phyloP scores from a whole-genome alignment of 192 early-diverging fungal species.

The Obelidium mucronatum region DNA sequence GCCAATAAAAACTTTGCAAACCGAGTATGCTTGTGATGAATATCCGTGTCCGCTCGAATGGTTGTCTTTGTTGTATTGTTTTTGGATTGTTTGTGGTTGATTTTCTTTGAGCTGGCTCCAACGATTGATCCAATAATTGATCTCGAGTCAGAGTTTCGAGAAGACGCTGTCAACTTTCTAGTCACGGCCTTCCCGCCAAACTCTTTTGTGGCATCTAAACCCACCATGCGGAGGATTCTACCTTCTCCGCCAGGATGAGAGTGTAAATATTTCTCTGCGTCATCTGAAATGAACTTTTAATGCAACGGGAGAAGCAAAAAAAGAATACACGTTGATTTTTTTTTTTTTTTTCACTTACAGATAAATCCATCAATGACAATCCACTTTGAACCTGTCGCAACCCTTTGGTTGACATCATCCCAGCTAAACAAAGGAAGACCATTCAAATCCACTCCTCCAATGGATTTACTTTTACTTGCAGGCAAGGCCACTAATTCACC shows the following conservation, averaged over 20 bases:
- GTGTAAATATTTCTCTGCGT: conserved; percentile 33
- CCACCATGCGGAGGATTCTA: conserved; percentile 21
- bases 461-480: conserved; percentile 12
- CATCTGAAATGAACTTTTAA: conserved; percentile 24
- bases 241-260: conserved; percentile 41
- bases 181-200: conserved; percentile 25
- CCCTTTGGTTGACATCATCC: conserved; percentile 41
- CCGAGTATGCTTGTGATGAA: no score
- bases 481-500: conserved; percentile 4
- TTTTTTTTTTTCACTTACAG: conserved; percentile 42
- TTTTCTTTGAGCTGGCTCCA: no score
- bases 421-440: conserved; percentile 44
- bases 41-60: no score
- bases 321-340: background rate
- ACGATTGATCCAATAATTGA: no score
- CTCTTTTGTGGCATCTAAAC: conserved; percentile 37
- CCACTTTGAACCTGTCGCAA: conserved; percentile 41
- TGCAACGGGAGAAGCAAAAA: background rate
- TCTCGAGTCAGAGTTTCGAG: no score
- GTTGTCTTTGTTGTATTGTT: no score
- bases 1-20: conserved; percentile 40
- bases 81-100: no score
- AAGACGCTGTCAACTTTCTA: no score
- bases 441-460: background rate
- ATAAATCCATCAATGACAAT: conserved; percentile 42